Evolutionary conservation across 192 early-diverging fungal genomes (phyloP).

Genomic region (Coemansia brasiliensis): DNA sequence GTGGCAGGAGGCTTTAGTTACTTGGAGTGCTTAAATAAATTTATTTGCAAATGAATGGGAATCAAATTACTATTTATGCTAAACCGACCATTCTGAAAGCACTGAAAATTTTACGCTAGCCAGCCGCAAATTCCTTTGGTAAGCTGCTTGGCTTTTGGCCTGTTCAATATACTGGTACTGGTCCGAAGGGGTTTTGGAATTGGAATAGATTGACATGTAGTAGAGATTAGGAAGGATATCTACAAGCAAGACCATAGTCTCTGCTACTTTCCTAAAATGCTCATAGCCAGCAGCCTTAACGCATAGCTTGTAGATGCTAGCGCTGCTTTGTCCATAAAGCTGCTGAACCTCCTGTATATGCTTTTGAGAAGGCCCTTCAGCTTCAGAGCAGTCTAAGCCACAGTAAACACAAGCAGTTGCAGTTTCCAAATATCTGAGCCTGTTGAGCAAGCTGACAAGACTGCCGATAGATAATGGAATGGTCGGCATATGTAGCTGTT

Average conservation of each 20-base stretch:
- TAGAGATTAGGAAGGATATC: background rate
- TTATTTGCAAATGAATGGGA: too few relatives aligned
- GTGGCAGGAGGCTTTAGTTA: too few relatives aligned
- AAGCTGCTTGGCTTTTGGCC: too few relatives aligned
- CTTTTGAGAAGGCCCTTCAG: background rate
- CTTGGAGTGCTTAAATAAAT: too few relatives aligned
- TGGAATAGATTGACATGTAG: background rate
- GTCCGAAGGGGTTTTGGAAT: background rate
- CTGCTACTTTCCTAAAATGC: conserved; percentile 2
- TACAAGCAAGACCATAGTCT: background rate
- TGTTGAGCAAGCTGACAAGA: background rate
- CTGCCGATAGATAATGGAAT: background rate
- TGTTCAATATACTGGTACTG: too few relatives aligned
- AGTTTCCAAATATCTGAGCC: background rate
- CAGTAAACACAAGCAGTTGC: background rate
- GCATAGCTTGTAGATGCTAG: background rate
- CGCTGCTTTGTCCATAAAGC: background rate
- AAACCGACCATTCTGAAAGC: too few relatives aligned
- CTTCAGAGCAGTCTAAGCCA: background rate
- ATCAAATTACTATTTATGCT: too few relatives aligned
- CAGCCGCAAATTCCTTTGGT: too few relatives aligned
- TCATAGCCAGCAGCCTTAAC: background rate
- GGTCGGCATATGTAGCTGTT: background rate
- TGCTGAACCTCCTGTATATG: background rate
- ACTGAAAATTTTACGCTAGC: too few relatives aligned